These are phyloP conservation scores for Fusarium vanettenii DNA, from an alignment of 2,329 filamentous ascomycete genomes.

Conservation along the genomic window DNA sequence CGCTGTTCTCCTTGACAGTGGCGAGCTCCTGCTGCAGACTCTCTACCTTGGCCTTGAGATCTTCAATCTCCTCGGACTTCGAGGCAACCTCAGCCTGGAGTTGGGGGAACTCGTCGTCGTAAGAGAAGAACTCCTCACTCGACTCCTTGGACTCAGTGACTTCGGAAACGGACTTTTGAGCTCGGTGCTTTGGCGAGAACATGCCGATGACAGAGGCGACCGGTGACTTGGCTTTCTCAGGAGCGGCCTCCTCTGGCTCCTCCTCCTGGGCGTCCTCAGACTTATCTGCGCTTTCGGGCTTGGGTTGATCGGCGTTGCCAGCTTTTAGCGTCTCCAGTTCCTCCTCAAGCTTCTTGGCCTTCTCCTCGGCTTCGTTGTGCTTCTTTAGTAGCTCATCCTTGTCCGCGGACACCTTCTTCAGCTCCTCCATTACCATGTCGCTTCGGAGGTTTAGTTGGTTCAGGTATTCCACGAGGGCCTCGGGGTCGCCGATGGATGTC, in stretches of 20 bases:
- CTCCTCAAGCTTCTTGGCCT: slow-evolving; percentile 69
- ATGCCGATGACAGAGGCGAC: slow-evolving; percentile 60
- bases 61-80: slow-evolving; percentile 76
- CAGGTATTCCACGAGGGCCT: slow-evolving; percentile 88
- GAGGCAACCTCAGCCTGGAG: slow-evolving; percentile 80
- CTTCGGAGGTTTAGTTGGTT: slow-evolving; percentile 86
- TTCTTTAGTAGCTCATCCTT: slow-evolving; percentile 84
- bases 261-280: slow-evolving; percentile 45
- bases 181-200: slow-evolving; percentile 61
- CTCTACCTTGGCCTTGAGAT: slow-evolving; percentile 76
- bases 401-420: slow-evolving; percentile 87
- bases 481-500: slow-evolving; percentile 86
- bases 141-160: slow-evolving; percentile 45
- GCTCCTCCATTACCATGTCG: slow-evolving; percentile 93
- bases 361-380: slow-evolving; percentile 74
- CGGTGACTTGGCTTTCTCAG: slow-evolving; percentile 56
- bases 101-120: slow-evolving; percentile 86
- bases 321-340: slow-evolving; percentile 67
- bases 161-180: slow-evolving; percentile 44
- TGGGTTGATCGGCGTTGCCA: slow-evolving; percentile 41
- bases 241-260: slow-evolving; percentile 35
- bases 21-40: slow-evolving; percentile 77
- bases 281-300: slow-evolving; percentile 47
- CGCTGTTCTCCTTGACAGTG: slow-evolving; percentile 76
- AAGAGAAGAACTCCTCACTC: slow-evolving; percentile 88